Conservation (phyloP, 805 yeast genomes). For the Yarrowia sp. region DNA sequence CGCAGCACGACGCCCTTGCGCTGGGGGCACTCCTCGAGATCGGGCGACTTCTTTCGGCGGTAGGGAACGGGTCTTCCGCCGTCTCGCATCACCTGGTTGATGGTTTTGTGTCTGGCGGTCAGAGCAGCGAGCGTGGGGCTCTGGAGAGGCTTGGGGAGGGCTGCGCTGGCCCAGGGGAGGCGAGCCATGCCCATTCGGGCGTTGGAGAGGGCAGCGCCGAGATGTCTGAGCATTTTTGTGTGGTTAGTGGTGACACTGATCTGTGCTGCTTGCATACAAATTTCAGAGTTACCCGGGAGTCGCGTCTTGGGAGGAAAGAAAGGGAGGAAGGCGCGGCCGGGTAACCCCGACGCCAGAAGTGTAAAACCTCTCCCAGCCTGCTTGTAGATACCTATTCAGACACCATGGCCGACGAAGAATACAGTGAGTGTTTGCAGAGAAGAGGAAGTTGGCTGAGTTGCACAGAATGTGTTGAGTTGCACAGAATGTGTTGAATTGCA, state of each 20-base stretch:
- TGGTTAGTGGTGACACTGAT: not conserved
- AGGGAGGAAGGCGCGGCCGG: no score
- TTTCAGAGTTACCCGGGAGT: slow-evolving; percentile 23
- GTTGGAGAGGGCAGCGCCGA: slow-evolving; percentile 22
- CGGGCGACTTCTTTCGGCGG: slow-evolving; percentile 59
- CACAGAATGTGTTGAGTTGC: no score
- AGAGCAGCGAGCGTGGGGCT: slow-evolving; percentile 17
- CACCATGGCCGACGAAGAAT: slow-evolving; percentile 31
- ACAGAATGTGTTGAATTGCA: no score
- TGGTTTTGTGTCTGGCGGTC: slow-evolving; percentile 30
- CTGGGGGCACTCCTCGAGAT: slow-evolving; percentile 77
- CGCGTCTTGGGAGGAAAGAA: no score
- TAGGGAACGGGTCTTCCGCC: slow-evolving; percentile 39
- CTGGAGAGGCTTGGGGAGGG: not conserved
- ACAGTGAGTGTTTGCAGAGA: slow-evolving; percentile 27
- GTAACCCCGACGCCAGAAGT: slow-evolving; percentile 1
- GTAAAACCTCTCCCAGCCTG: no score
- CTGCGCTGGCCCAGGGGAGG: slow-evolving; percentile 15
- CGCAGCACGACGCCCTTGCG: slow-evolving; percentile 90
- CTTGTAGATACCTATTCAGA: not conserved
- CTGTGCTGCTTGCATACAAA: slow-evolving; percentile 16
- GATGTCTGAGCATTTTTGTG: slow-evolving; percentile 18
- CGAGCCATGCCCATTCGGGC: slow-evolving; percentile 23
- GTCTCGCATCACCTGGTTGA: slow-evolving; percentile 39
- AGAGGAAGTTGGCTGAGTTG: no score